Conservation (phyloP, 2,329 filamentous ascomycete species). For the Lasiodiplodia citricola region DNA sequence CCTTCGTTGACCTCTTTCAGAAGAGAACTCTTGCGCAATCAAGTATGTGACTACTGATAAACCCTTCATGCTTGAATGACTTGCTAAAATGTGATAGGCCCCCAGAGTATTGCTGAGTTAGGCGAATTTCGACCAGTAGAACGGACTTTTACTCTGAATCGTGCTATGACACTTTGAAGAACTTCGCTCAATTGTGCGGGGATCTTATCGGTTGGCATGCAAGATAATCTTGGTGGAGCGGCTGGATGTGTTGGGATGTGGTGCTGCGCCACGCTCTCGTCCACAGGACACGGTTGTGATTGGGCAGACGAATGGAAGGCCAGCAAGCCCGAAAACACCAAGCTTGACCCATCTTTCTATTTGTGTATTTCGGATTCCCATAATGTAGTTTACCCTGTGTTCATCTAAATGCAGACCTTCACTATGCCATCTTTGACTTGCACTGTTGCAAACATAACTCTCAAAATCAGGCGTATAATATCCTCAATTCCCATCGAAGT, state of each 20-base stretch:
- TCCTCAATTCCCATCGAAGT: too few species aligned
- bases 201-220: background rate
- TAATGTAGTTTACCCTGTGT: too few species aligned
- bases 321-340: too few species aligned
- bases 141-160: background rate
- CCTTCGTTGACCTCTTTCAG: background rate
- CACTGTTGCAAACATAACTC: too few species aligned
- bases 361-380: too few species aligned
- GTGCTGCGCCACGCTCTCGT: background rate
- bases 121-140: background rate
- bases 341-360: too few species aligned
- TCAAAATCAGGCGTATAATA: too few species aligned
- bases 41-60: background rate
- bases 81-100: background rate
- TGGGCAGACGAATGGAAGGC: background rate
- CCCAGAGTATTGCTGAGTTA: background rate
- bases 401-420: too few species aligned
- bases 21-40: background rate
- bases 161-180: background rate
- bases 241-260: background rate
- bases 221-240: background rate
- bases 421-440: too few species aligned
- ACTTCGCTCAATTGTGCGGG: background rate
- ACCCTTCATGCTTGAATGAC: accelerated
- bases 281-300: background rate